phyloP scores from a whole-genome alignment of 495 filamentous ascomycete species.

The Penicillium lagena region DNA sequence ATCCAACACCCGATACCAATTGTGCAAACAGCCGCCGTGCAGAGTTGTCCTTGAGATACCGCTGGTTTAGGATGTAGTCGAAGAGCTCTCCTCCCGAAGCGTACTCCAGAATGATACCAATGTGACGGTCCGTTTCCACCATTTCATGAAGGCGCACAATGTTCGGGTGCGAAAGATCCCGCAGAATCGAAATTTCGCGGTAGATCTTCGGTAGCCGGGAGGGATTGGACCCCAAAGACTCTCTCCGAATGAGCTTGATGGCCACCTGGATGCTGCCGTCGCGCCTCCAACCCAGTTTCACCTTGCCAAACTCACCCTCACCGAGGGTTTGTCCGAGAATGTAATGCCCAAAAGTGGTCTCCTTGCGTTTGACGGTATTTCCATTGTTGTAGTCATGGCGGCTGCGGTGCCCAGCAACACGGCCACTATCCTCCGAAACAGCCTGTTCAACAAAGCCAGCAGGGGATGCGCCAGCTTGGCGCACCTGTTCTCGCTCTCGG shows the following conservation, averaged over 20 bases:
- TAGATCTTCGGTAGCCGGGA: slow-evolving; percentile 91
- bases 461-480: slow-evolving; percentile 56
- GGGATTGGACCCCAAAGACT: slow-evolving; percentile 79
- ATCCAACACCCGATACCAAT: slow-evolving; percentile 92
- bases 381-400: slow-evolving; percentile 68
- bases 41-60: slow-evolving; percentile 88
- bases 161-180: slow-evolving; percentile 84
- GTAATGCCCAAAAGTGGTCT: slow-evolving; percentile 88
- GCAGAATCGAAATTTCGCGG: slow-evolving; percentile 88
- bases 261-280: slow-evolving; percentile 92
- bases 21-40: slow-evolving; percentile 92
- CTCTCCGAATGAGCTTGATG: slow-evolving; percentile 94
- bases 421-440: slow-evolving; percentile 54
- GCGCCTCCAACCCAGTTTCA: slow-evolving; percentile 98
- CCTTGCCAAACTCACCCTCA: slow-evolving; percentile 97
- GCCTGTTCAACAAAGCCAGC: slow-evolving; percentile 43
- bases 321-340: slow-evolving; percentile 94
- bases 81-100: slow-evolving; percentile 97
- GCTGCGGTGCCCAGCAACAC: slow-evolving; percentile 56
- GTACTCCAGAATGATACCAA: slow-evolving; percentile 97
- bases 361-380: slow-evolving; percentile 52
- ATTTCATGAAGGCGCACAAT: slow-evolving; percentile 97
- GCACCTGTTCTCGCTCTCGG: slow-evolving; percentile 68
- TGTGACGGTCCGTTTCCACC: slow-evolving; percentile 93
- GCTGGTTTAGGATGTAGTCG: slow-evolving; percentile 94